These are phyloP conservation scores for Endocarpon pusillum DNA, from an alignment of 495 filamentous ascomycete species.

Conservation along the genomic window DNA sequence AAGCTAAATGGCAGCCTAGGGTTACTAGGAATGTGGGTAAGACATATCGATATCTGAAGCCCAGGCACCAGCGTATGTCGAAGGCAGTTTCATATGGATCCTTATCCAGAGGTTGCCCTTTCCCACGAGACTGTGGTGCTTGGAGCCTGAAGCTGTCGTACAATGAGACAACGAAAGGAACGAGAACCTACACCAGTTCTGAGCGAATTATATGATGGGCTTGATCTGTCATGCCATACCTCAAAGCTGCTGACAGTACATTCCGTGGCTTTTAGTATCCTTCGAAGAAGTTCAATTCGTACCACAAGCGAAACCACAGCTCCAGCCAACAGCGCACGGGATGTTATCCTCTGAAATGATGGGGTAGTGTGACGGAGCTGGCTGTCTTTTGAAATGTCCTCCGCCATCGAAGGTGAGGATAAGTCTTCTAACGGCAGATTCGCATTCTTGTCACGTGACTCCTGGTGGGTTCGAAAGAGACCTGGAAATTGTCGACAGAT, in stretches of 20 bases:
- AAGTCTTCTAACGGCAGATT: not conserved
- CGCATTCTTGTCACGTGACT: not conserved
- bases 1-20: conserved; percentile 14
- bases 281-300: conserved; percentile 24
- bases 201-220: not conserved
- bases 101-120: conserved; percentile 8
- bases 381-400: not conserved
- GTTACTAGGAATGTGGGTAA: conserved; percentile 20
- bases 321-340: not conserved
- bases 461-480: not conserved
- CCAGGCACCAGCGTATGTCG: not conserved
- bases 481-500: not conserved
- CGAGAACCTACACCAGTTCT: conserved; percentile 3
- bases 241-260: conserved; percentile 23
- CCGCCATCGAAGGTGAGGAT: not conserved
- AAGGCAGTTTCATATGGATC: not conserved
- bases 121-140: conserved; percentile 11
- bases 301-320: conserved; percentile 1
- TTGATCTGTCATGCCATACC: conserved; percentile 13
- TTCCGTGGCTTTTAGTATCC: conserved; percentile 20
- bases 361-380: not conserved
- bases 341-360: not conserved
- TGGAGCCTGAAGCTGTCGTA: conserved; percentile 28
- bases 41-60: conserved; percentile 13
- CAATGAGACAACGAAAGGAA: conserved; percentile 24